Conservation (phyloP, 2,329 filamentous ascomycete species). For the Elsinoe ampelina region DNA sequence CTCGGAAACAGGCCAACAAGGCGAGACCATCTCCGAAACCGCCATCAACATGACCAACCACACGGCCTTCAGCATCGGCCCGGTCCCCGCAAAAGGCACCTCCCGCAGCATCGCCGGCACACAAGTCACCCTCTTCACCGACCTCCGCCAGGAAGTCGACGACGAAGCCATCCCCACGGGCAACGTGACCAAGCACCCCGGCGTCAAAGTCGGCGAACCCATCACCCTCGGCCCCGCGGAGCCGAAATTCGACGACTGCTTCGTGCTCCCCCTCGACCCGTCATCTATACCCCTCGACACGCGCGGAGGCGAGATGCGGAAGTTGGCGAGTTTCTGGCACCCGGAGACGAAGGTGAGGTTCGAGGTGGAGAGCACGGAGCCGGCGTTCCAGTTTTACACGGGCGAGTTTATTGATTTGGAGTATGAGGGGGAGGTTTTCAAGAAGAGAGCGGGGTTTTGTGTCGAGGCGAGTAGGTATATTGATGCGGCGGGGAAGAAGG, state of each 20-base stretch:
- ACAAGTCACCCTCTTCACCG: constrained; percentile 48
- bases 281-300: constrained; percentile 43
- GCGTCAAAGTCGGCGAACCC: constrained; percentile 53
- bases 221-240: constrained; percentile 64
- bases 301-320: constrained; percentile 49
- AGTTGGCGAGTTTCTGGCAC: constrained; percentile 64
- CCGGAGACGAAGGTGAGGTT: constrained; percentile 67
- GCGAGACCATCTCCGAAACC: constrained; percentile 73
- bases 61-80: constrained; percentile 45
- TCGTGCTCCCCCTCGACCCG: constrained; percentile 60
- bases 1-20: constrained; percentile 13
- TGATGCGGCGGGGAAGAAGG: constrained; percentile 72
- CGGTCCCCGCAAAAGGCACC: neutral
- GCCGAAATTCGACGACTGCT: constrained; percentile 84
- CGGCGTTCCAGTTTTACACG: constrained; percentile 94
- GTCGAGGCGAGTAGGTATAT: constrained; percentile 88
- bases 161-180: constrained; percentile 64
- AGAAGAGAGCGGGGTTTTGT: constrained; percentile 68
- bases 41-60: constrained; percentile 92
- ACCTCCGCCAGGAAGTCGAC: constrained; percentile 65
- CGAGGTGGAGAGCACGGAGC: constrained; percentile 84
- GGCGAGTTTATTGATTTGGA: constrained; percentile 76
- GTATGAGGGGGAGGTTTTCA: constrained; percentile 46
- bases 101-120: constrained; percentile 45
- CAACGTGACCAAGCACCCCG: constrained; percentile 54